Evolutionary conservation across 2,329 filamentous ascomycete genomes (phyloP).

Genomic region (Exophiala bonariae): DNA sequence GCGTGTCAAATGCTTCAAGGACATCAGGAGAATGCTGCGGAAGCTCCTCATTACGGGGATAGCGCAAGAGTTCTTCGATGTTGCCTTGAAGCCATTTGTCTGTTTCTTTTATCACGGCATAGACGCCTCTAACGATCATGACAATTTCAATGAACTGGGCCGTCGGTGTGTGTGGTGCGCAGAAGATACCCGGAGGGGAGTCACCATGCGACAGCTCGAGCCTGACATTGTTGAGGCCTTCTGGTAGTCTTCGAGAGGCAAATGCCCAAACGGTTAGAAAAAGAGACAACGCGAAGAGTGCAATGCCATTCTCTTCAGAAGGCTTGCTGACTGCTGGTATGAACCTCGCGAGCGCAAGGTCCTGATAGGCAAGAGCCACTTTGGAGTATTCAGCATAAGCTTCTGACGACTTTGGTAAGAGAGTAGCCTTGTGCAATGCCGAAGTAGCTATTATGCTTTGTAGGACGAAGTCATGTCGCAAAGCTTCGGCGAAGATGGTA

Average conservation of each 20-base stretch:
- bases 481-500: slow-evolving; percentile 40
- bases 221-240: slow-evolving; percentile 26
- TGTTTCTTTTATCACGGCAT: slow-evolving; percentile 27
- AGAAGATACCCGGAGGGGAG: slow-evolving; percentile 16
- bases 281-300: slow-evolving; percentile 26
- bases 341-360: slow-evolving; percentile 26
- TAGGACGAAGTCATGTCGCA: slow-evolving; percentile 43
- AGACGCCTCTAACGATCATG: slow-evolving; percentile 26
- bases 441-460: slow-evolving; percentile 42
- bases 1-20: slow-evolving; percentile 19
- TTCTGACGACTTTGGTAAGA: slow-evolving; percentile 24
- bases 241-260: slow-evolving; percentile 25
- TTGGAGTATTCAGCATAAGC: slow-evolving; percentile 27
- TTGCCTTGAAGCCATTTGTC: slow-evolving; percentile 27
- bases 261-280: slow-evolving; percentile 28
- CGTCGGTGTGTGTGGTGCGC: slow-evolving; percentile 20
- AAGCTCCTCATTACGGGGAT: slow-evolving; percentile 21
- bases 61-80: slow-evolving; percentile 25
- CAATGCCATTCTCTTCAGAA: slow-evolving; percentile 26
- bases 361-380: slow-evolving; percentile 27
- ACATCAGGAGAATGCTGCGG: slow-evolving; percentile 25
- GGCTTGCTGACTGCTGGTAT: slow-evolving; percentile 26
- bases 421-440: slow-evolving; percentile 40
- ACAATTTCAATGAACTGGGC: slow-evolving; percentile 27
- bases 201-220: slow-evolving; percentile 17